Evolutionary conservation across 2,329 filamentous ascomycete genomes (phyloP).

Genomic region (Dactylonectria macrodidyma): DNA sequence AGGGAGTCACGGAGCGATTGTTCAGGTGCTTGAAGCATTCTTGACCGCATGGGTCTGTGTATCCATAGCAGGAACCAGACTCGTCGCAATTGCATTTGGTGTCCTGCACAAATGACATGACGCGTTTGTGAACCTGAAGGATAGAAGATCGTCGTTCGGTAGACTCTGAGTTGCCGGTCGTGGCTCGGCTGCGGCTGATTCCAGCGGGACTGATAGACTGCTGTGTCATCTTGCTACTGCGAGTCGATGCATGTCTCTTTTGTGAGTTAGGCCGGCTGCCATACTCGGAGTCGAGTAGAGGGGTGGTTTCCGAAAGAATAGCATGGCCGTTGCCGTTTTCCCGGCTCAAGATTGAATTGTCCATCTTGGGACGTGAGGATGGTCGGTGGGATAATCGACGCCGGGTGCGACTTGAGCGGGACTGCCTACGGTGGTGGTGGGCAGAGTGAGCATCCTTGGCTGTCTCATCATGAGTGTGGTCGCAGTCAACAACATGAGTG

Average conservation of each 20-base stretch:
- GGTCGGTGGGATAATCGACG: constrained; percentile 47
- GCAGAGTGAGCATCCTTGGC: constrained; percentile 47
- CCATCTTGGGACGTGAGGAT: constrained; percentile 41
- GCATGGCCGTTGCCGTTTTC: constrained; percentile 42
- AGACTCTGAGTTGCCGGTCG: constrained; percentile 48
- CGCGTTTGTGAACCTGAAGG: constrained; percentile 66
- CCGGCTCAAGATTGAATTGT: constrained; percentile 38
- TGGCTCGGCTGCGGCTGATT: constrained; percentile 44
- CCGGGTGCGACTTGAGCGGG: constrained; percentile 52
- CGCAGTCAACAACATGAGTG: constrained; percentile 85
- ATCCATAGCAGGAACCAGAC: constrained; percentile 73
- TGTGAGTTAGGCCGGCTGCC: constrained; percentile 45
- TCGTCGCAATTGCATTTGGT: constrained; percentile 75
- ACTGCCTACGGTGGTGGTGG: constrained; percentile 46
- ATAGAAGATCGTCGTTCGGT: constrained; percentile 68
- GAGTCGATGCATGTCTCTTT: constrained; percentile 49
- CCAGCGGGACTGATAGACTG: constrained; percentile 44
- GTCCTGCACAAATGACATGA: constrained; percentile 77
- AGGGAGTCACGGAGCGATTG: constrained; percentile 53
- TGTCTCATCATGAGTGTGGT: constrained; percentile 78
- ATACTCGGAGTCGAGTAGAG: constrained; percentile 58
- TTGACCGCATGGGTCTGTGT: constrained; percentile 76
- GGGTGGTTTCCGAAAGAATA: constrained; percentile 62
- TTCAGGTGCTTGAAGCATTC: constrained; percentile 74
- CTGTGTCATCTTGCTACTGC: constrained; percentile 50